Conservation (phyloP, 192 early-diverging fungal species). For the Pilobolus umbonatus region DNA sequence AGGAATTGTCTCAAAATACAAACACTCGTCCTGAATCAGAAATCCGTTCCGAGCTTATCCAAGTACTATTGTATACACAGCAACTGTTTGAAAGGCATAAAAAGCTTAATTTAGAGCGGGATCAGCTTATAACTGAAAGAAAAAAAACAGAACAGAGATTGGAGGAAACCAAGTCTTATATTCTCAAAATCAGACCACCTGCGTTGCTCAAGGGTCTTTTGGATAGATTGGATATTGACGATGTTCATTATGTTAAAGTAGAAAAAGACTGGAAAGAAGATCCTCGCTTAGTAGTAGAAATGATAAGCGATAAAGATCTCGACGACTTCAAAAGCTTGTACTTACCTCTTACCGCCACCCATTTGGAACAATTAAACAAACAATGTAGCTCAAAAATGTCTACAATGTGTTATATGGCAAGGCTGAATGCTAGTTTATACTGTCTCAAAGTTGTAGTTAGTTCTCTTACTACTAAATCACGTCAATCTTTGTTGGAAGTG, state of each 20-base stretch:
- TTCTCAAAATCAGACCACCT: conserved; percentile 42
- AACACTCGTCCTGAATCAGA: not conserved
- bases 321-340: too few species aligned
- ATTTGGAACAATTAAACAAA: not conserved
- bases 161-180: conserved; percentile 30
- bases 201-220: conserved; percentile 41
- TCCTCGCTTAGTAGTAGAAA: conserved; percentile 11
- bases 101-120: conserved; percentile 29
- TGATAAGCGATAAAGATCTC: not conserved
- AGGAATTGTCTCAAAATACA: conserved; percentile 1
- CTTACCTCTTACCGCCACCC: not conserved
- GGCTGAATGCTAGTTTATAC: conserved; percentile 25
- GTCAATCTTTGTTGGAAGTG: conserved; percentile 29
- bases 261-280: conserved; percentile 37
- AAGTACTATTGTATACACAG: conserved; percentile 32
- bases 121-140: conserved; percentile 38
- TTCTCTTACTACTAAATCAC: conserved; percentile 10
- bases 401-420: conserved; percentile 2
- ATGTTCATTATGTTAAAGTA: conserved; percentile 7
- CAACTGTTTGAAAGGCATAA: conserved; percentile 34
- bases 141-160: conserved; percentile 26
- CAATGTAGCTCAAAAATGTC: not conserved
- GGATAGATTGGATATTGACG: conserved; percentile 29
- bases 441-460: conserved; percentile 22
- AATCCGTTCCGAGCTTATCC: conserved; percentile 34